These are phyloP conservation scores for Emericellopsis atlantica DNA, from an alignment of 2,329 filamentous ascomycete species.

Conservation along the genomic window DNA sequence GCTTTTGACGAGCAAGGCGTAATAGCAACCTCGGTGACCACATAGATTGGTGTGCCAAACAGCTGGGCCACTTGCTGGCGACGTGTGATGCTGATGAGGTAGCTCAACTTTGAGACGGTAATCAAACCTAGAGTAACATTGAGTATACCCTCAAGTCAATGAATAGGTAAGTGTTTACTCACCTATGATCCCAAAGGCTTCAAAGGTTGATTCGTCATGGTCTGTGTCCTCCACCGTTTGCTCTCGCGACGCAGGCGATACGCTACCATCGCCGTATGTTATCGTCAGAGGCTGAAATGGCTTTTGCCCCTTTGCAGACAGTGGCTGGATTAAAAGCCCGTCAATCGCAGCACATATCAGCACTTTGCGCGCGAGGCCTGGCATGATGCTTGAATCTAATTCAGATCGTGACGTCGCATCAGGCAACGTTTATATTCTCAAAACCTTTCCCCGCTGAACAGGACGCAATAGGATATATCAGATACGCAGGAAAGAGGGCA, in stretches of 20 bases:
- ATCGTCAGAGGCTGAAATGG: conserved; percentile 50
- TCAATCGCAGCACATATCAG: conserved; percentile 71
- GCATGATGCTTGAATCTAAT: conserved; percentile 38
- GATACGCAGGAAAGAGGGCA: too few species aligned
- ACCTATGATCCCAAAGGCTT: conserved; percentile 50
- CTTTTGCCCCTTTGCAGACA: conserved; percentile 45
- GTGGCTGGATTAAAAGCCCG: conserved; percentile 68
- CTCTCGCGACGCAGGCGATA: conserved; percentile 31
- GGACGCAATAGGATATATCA: too few species aligned
- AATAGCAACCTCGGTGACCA: conserved; percentile 79
- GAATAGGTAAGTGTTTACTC: conserved; percentile 6
- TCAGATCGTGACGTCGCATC: too few species aligned
- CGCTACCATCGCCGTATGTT: conserved; percentile 49
- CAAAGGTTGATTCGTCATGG: conserved; percentile 34
- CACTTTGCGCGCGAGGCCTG: conserved; percentile 66
- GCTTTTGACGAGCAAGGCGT: conserved; percentile 69
- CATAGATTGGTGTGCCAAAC: conserved; percentile 69
- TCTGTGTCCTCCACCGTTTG: conserved; percentile 27
- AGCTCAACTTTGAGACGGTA: conserved; percentile 67
- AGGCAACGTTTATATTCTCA: too few species aligned
- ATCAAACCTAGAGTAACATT: conserved; percentile 54
- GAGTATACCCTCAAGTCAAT: background rate
- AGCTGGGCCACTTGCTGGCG: conserved; percentile 85
- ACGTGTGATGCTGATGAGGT: conserved; percentile 75
- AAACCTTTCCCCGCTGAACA: too few species aligned